Conservation (phyloP, 495 filamentous ascomycete genomes). For the Tuber magnatum region DNA sequence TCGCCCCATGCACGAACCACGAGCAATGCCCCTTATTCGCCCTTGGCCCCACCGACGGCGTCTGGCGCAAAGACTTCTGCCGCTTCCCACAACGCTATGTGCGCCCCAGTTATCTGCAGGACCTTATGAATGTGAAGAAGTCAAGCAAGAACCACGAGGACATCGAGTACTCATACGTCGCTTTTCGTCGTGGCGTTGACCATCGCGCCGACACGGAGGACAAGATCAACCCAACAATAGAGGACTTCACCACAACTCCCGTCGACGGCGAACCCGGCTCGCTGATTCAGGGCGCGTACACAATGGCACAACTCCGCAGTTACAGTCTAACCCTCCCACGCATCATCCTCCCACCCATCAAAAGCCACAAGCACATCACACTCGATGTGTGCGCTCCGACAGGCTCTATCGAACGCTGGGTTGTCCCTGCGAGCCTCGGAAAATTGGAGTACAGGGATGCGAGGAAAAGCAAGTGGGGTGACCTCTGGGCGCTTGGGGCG, state of each 20-base stretch:
- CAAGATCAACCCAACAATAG: constrained; percentile 9
- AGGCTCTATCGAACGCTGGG: constrained; percentile 89
- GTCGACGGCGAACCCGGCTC: not conserved
- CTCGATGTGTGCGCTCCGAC: constrained; percentile 84
- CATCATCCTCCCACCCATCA: constrained; percentile 68
- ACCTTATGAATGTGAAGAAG: constrained; percentile 63
- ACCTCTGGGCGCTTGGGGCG: constrained; percentile 89
- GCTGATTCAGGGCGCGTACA: constrained; percentile 38
- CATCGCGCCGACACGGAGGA: constrained; percentile 29
- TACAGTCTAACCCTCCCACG: constrained; percentile 68
- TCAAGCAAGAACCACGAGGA: constrained; percentile 74
- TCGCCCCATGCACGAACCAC: constrained; percentile 95
- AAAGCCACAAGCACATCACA: constrained; percentile 77
- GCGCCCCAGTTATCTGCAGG: constrained; percentile 72
- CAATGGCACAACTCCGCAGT: constrained; percentile 37
- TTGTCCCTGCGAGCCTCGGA: constrained; percentile 71
- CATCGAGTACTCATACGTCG: constrained; percentile 77
- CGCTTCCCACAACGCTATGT: constrained; percentile 85
- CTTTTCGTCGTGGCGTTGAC: constrained; percentile 70
- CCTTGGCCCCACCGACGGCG: constrained; percentile 55
- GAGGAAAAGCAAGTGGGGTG: constrained; percentile 82
- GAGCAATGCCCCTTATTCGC: constrained; percentile 79
- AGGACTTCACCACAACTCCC: constrained; percentile 30
- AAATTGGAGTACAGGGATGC: constrained; percentile 81
- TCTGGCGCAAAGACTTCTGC: constrained; percentile 79